Base-by-base conservation (phyloP, 1,139 yeast species). In the Diutina mesorugosa region DNA sequence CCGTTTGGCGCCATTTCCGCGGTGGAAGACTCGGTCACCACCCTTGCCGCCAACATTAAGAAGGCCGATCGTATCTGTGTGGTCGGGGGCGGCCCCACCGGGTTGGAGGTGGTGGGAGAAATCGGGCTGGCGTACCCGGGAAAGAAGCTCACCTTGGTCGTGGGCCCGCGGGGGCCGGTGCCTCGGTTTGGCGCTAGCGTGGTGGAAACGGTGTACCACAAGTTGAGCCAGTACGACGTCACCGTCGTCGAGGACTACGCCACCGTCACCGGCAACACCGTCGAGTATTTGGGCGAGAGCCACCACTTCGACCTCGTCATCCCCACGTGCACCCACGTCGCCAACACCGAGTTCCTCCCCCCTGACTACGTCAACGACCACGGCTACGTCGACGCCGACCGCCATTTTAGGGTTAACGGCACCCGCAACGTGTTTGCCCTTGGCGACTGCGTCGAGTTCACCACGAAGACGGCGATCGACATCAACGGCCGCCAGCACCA, bases 11-110 rank as follows among this genome's bases (percentile, higher is more conserved):
- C 10, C 12, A 59, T 68, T 4, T 56, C 60, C 28, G 58, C 61
- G 2, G 55, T 59, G 12, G 8, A 18, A 4, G n/a, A 35, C 12
- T n/a, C 41, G 14, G 51, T 61, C 28, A n/a, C 47, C 28, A 55
- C 47, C 3, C 52, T 55, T 10, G 48, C 41, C 55, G 45, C 57
- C 5, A 48, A 59, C 16, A 60, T 70, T 26, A 63, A 64, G 55
- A 5, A 55, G 1, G 68, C 74, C 9, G 58, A 63, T 21, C 56
- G 59, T 7, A 66, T 74, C 48, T 75, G 74, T 1, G 63, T 74
- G 4, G 58, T 73, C 41, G 78, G 78, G 1, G 78, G 74, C 32
- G 78, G 78, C 5, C 61, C 72, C 9, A 71, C 77, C 6, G 78
- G 77, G 14, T 73, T 72, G 28, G 78, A 74, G 60, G 59, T 66